phyloP scores from a whole-genome alignment of 1,284 basidiomycete species.

The Coriolopsis trogii region DNA sequence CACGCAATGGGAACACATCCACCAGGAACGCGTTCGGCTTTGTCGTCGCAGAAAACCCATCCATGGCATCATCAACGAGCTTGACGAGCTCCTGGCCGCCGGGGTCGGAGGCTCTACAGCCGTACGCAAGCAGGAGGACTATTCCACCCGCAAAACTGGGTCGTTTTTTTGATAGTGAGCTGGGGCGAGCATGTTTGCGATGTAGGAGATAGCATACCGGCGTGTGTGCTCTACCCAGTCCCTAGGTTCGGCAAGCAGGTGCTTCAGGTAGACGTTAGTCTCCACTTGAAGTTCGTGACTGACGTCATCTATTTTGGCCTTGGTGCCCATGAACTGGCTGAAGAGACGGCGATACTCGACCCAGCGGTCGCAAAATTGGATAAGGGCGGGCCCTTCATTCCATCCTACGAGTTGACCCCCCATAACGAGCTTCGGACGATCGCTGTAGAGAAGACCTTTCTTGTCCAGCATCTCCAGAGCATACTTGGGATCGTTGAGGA shows the following conservation, averaged over 20 bases:
- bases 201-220: constrained; percentile 18
- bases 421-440: constrained; percentile 52
- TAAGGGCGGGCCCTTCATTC: constrained; percentile 61
- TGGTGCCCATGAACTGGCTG: constrained; percentile 30
- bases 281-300: constrained; percentile 24
- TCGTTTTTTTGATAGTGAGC: not conserved
- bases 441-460: constrained; percentile 65
- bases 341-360: constrained; percentile 54
- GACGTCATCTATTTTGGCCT: constrained; percentile 24
- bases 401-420: constrained; percentile 62
- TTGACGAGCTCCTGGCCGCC: constrained; percentile 34
- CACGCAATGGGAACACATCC: constrained; percentile 30
- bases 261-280: constrained; percentile 18
- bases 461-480: constrained; percentile 66
- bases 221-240: constrained; percentile 26
- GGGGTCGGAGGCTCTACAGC: constrained; percentile 31
- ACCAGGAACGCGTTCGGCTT: constrained; percentile 31
- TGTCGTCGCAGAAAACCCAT: constrained; percentile 29
- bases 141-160: constrained; percentile 34
- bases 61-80: constrained; percentile 32
- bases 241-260: constrained; percentile 21
- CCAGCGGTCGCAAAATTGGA: constrained; percentile 62
- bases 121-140: constrained; percentile 37
- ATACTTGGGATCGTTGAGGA: constrained; percentile 55
- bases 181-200: not conserved